Conservation (phyloP, 352 stramenopile species). For the Globisporangium perplexum region DNA sequence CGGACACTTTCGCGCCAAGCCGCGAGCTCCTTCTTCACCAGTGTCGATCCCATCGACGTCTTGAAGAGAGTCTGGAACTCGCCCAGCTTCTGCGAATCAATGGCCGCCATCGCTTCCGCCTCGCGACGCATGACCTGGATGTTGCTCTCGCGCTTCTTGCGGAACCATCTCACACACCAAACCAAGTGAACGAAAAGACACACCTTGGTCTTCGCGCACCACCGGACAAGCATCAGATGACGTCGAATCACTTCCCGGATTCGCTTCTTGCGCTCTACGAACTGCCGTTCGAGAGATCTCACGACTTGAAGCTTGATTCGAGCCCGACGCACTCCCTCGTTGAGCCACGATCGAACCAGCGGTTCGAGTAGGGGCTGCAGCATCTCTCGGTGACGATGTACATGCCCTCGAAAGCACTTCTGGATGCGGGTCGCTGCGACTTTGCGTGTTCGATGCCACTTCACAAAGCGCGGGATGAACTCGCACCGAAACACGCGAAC, state of each 20-base stretch:
- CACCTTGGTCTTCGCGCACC: conserved; percentile 36
- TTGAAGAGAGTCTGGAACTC: conserved; percentile 27
- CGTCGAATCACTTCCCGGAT: conserved; percentile 10
- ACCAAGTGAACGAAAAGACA: conserved; percentile 34
- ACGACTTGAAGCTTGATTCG: conserved; percentile 15
- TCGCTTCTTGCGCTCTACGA: conserved; percentile 11
- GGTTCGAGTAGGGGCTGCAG: conserved; percentile 14
- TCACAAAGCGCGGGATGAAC: conserved; percentile 19
- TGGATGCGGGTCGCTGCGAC: conserved; percentile 28
- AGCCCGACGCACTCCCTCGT: conserved; percentile 2
- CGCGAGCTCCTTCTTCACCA: conserved; percentile 30
- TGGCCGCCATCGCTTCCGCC: conserved; percentile 17
- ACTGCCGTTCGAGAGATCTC: conserved; percentile 10
- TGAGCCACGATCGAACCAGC: conserved; percentile 13
- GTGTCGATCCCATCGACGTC: conserved; percentile 21
- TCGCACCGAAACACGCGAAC: conserved; percentile 27
- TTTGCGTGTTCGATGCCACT: conserved; percentile 20
- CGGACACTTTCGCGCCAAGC: conserved; percentile 19
- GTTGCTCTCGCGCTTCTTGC: conserved; percentile 21
- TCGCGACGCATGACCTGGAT: conserved; percentile 20
- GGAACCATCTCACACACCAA: conserved; percentile 33
- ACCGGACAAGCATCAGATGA: conserved; percentile 20
- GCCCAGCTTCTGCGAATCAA: conserved; percentile 15
- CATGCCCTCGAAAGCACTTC: conserved; percentile 15
- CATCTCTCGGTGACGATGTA: conserved; percentile 13